These are phyloP conservation scores for Crithidia bombi DNA, from an alignment of 208 protist species.

Conservation along the genomic window DNA sequence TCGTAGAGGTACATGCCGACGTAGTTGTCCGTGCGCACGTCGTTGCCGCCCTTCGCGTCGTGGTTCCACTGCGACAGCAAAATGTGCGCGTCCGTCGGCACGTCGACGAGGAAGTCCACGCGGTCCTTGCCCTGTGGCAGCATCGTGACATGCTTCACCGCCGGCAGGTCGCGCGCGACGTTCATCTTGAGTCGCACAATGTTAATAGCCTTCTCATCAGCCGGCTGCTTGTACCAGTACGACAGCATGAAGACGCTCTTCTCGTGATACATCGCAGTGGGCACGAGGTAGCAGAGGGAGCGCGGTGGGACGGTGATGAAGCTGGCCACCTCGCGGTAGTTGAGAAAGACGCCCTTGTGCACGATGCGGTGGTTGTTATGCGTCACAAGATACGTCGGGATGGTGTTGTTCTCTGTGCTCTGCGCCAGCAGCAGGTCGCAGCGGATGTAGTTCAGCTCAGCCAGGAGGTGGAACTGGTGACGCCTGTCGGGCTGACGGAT, in stretches of 20 bases:
- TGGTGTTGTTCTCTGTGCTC: slow-evolving; percentile 33
- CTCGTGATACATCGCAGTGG: slow-evolving; percentile 73
- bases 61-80: slow-evolving; percentile 70
- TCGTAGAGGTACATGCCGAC: slow-evolving; percentile 81
- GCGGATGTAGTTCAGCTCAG: slow-evolving; percentile 66
- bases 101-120: slow-evolving; percentile 78
- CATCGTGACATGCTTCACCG: slow-evolving; percentile 68
- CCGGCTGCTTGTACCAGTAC: slow-evolving; percentile 60
- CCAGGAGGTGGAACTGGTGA: slow-evolving; percentile 62
- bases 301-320: slow-evolving; percentile 50
- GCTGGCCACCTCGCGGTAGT: slow-evolving; percentile 69
- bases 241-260: slow-evolving; percentile 75
- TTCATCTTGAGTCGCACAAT: slow-evolving; percentile 47
- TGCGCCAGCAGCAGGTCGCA: slow-evolving; percentile 66
- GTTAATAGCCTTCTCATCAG: slow-evolving; percentile 39
- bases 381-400: slow-evolving; percentile 79
- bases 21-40: slow-evolving; percentile 71
- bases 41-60: slow-evolving; percentile 26
- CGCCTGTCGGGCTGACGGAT: slow-evolving; percentile 78
- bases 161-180: slow-evolving; percentile 62
- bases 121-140: slow-evolving; percentile 43
- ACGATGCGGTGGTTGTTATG: slow-evolving; percentile 78
- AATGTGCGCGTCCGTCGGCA: slow-evolving; percentile 66
- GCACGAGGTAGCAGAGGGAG: slow-evolving; percentile 77
- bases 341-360: slow-evolving; percentile 67